Evolutionary conservation across 2,329 filamentous ascomycete genomes (phyloP).

Genomic region (Diplocarpon mali): DNA sequence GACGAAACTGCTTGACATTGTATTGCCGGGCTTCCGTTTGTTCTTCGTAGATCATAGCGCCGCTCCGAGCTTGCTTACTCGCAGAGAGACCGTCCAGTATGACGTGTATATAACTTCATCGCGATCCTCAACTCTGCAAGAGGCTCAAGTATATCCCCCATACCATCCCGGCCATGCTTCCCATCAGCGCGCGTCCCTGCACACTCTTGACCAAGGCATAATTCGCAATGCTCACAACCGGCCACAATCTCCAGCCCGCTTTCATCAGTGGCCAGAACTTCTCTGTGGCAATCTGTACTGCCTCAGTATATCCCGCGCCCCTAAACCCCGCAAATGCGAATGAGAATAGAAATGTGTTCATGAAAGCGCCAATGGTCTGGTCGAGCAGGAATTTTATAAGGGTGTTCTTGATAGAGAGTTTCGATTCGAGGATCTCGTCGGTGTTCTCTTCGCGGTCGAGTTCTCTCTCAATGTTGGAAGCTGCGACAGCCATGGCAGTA

Average conservation of each 20-base stretch:
- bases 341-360: slow-evolving; percentile 57
- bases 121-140: slow-evolving; percentile 31
- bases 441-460: slow-evolving; percentile 33
- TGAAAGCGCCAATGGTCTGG: slow-evolving; percentile 52
- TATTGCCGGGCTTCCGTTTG: no score
- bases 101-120: not conserved
- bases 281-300: slow-evolving; percentile 33
- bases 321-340: slow-evolving; percentile 37
- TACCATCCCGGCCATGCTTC: slow-evolving; percentile 57
- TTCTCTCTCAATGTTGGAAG: slow-evolving; percentile 32
- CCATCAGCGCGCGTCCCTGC: slow-evolving; percentile 57
- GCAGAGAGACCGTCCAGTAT: not conserved
- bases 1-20: no score
- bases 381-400: slow-evolving; percentile 56
- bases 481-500: slow-evolving; percentile 30
- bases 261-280: slow-evolving; percentile 55
- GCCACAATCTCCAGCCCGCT: slow-evolving; percentile 66
- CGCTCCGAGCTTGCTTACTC: not conserved
- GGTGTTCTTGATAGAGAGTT: slow-evolving; percentile 52
- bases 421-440: slow-evolving; percentile 35
- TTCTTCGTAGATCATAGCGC: no score
- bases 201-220: slow-evolving; percentile 61
- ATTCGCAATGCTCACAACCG: slow-evolving; percentile 56
- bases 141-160: slow-evolving; percentile 72
- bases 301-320: slow-evolving; percentile 31